Conservation (phyloP, 495 filamentous ascomycete genomes). For the Umbilicaria muhlenbergii region DNA sequence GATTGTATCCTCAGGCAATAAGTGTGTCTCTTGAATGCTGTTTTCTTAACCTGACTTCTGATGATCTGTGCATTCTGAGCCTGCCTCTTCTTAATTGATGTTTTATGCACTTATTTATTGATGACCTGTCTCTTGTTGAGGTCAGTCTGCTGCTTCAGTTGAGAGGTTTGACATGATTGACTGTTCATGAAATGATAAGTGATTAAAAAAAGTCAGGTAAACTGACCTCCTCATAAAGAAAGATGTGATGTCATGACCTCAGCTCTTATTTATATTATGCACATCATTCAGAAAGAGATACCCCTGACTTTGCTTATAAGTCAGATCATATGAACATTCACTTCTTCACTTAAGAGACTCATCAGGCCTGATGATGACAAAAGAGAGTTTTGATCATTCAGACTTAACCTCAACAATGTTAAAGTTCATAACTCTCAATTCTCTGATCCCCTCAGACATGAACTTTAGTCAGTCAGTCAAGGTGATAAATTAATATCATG, state of each 20-base stretch:
- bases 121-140: background rate
- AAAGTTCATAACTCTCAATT: background rate
- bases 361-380: background rate
- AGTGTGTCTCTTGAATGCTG: background rate
- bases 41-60: background rate
- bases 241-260: background rate
- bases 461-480: background rate
- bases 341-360: background rate
- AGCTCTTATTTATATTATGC: background rate
- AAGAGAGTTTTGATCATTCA: background rate
- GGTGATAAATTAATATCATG: background rate
- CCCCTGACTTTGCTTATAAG: background rate
- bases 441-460: background rate
- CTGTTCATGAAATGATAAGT: background rate
- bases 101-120: no score
- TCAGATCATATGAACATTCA: background rate
- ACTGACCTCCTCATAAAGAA: constrained; percentile 1
- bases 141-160: background rate
- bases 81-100: background rate
- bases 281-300: constrained; percentile 1
- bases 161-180: background rate
- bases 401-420: background rate
- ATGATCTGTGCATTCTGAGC: background rate
- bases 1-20: no score
- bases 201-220: background rate